phyloP scores from a whole-genome alignment of 2,329 filamentous ascomycete species.

The Fusarium floridanum region DNA sequence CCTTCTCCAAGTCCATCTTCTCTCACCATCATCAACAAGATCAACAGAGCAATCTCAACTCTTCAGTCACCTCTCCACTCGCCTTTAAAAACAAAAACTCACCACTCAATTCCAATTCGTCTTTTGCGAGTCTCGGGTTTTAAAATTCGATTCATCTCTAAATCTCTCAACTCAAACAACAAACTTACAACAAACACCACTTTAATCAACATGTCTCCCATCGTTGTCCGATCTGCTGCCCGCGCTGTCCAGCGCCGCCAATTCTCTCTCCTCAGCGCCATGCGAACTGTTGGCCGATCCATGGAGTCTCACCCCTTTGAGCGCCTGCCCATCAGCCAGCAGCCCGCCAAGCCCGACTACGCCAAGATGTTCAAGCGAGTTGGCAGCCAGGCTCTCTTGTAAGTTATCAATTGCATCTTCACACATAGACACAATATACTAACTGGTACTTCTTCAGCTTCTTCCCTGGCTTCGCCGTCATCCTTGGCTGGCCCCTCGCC shows the following conservation, averaged over 20 bases:
- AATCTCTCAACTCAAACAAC: constrained; percentile 29
- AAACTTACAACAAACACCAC: constrained; percentile 24
- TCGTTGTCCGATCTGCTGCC: constrained; percentile 46
- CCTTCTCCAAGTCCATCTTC: constrained; percentile 27
- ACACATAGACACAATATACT: not conserved
- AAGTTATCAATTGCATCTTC: constrained; percentile 36
- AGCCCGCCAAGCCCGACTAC: constrained; percentile 50
- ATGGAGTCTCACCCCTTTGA: constrained; percentile 55
- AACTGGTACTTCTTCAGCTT: constrained; percentile 46
- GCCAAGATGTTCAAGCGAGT: constrained; percentile 49
- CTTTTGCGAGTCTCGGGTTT: constrained; percentile 26
- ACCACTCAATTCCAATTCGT: constrained; percentile 40
- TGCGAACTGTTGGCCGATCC: constrained; percentile 50
- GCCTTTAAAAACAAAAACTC: not conserved
- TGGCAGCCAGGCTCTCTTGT: constrained; percentile 50
- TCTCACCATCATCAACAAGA: constrained; percentile 39
- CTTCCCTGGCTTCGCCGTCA: constrained; percentile 49
- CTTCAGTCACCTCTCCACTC: constrained; percentile 40
- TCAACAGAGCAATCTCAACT: constrained; percentile 35
- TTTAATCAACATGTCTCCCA: constrained; percentile 46
- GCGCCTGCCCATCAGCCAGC: constrained; percentile 47
- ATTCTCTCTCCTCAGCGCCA: constrained; percentile 51
- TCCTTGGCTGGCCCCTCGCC: constrained; percentile 53
- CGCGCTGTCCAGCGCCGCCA: constrained; percentile 50
- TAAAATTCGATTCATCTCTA: constrained; percentile 23